Conservation (phyloP, 1,139 yeast genomes). For the Nakaseomyces delphensis region DNA sequence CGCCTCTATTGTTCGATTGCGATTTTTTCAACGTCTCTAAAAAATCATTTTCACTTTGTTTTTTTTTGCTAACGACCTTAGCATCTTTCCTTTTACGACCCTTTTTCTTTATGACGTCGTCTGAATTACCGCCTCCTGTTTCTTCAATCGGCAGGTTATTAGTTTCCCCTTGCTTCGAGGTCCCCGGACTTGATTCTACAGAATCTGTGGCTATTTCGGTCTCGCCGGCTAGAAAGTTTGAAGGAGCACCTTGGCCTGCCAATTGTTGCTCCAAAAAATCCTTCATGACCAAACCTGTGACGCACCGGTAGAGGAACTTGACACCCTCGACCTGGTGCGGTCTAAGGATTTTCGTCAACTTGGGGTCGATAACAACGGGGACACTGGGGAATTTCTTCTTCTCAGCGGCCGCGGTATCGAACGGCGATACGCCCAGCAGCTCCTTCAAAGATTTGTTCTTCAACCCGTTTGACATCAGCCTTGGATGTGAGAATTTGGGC, state of each 20-base stretch:
- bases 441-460: conserved; percentile 68
- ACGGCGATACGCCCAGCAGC: conserved; percentile 60
- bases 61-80: conserved; percentile 1
- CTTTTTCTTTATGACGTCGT: neutral
- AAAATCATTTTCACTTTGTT: conserved; percentile 9
- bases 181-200: conserved; percentile 3
- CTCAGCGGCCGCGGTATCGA: conserved; percentile 14
- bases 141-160: conserved; percentile 5
- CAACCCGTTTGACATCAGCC: conserved; percentile 27
- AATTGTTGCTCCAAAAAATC: conserved; percentile 28
- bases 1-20: conserved; percentile 49
- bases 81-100: conserved; percentile 2
- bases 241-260: conserved; percentile 10
- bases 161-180: conserved; percentile 2
- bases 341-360: conserved; percentile 68
- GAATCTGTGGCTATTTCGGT: neutral
- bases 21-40: conserved; percentile 6
- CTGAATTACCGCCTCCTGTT: conserved; percentile 1
- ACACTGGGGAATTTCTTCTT: conserved; percentile 62
- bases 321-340: conserved; percentile 98
- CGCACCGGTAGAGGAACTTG: conserved; percentile 78
- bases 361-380: conserved; percentile 94
- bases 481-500: conserved; percentile 17
- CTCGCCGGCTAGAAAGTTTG: neutral
- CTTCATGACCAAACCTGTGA: conserved; percentile 64